A percentile compares a stretch with the other conserved stretches of the same genome.
Evolutionary conservation across 768 basidiomycete species (phyloP).

Genomic region (Tylopilus intermedius): DNA sequence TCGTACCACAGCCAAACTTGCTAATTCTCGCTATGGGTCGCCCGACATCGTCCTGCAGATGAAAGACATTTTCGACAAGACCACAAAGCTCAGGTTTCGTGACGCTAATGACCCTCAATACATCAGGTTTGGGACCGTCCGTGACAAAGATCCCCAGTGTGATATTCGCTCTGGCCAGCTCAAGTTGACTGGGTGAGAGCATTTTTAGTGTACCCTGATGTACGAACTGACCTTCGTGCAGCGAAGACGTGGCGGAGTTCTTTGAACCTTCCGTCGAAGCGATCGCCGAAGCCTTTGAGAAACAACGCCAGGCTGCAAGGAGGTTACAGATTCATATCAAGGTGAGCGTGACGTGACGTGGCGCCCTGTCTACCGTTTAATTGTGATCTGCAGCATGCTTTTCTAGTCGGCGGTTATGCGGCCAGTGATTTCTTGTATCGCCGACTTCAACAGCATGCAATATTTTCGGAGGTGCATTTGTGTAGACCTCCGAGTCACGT

Average conservation of each 20-base stretch:
- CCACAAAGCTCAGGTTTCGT: slow-evolving; percentile 38
- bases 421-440: slow-evolving; percentile 44
- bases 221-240: slow-evolving; percentile 4
- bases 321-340: slow-evolving; percentile 24
- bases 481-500: slow-evolving; percentile 46
- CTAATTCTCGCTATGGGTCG: slow-evolving; percentile 25
- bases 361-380: background rate
- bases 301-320: slow-evolving; percentile 22
- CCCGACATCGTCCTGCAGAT: slow-evolving; percentile 31
- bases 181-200: slow-evolving; percentile 33
- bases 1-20: slow-evolving; percentile 23
- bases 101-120: slow-evolving; percentile 31
- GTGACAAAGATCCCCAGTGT: slow-evolving; percentile 31
- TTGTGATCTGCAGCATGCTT: slow-evolving; percentile 26
- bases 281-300: slow-evolving; percentile 31
- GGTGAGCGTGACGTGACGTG: background rate
- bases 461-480: slow-evolving; percentile 35
- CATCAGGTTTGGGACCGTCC: slow-evolving; percentile 35
- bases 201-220: background rate
- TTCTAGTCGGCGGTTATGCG: slow-evolving; percentile 50
- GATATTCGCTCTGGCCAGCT: slow-evolving; percentile 37
- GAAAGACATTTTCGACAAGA: slow-evolving; percentile 32
- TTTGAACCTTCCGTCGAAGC: slow-evolving; percentile 41
- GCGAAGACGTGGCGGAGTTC: slow-evolving; percentile 34
- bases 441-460: slow-evolving; percentile 35